Conservation (phyloP, 495 filamentous ascomycete genomes). For the Podospora bellae-mahoneyi region DNA sequence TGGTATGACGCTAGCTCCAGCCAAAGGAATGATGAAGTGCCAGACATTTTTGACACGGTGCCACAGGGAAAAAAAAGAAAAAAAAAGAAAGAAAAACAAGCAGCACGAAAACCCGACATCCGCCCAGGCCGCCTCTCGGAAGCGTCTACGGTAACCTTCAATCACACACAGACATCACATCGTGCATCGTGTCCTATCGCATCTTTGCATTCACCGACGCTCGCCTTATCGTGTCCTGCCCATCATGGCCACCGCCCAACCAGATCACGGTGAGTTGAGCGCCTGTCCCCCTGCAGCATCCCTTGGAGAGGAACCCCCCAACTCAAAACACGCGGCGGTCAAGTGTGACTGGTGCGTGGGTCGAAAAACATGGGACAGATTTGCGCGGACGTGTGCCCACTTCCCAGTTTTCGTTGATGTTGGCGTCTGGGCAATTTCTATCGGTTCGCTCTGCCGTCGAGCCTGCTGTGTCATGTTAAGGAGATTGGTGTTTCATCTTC, state of each 20-base stretch:
- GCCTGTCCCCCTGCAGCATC: neutral
- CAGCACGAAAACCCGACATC: constrained; percentile 12
- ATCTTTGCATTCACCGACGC: neutral
- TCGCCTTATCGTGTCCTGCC: constrained; percentile 6
- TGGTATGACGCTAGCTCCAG: constrained; percentile 34
- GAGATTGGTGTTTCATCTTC: constrained; percentile 51
- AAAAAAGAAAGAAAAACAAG: neutral
- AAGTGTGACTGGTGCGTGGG: neutral
- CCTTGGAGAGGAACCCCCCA: constrained; percentile 17
- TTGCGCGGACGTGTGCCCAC: constrained; percentile 24
- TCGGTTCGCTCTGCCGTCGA: constrained; percentile 38
- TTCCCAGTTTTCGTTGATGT: constrained; percentile 34
- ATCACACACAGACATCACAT: constrained; percentile 11
- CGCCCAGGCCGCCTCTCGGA: constrained; percentile 12
- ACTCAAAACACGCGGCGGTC: constrained; percentile 1
- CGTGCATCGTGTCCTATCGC: constrained; percentile 9
- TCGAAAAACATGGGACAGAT: constrained; percentile 15
- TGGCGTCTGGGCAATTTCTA: constrained; percentile 24
- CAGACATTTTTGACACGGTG: constrained; percentile 30
- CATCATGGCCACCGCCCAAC: constrained; percentile 34
- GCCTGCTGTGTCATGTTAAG: constrained; percentile 49
- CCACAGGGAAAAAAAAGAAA: constrained; percentile 12
- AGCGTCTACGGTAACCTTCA: neutral
- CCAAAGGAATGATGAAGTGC: constrained; percentile 24
- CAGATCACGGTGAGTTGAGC: constrained; percentile 33